Evolutionary conservation across 179 eudicot species (phyloP), one percentile per base, ranked within the genome.

Genomic region (Silene noctiflora): DNA sequence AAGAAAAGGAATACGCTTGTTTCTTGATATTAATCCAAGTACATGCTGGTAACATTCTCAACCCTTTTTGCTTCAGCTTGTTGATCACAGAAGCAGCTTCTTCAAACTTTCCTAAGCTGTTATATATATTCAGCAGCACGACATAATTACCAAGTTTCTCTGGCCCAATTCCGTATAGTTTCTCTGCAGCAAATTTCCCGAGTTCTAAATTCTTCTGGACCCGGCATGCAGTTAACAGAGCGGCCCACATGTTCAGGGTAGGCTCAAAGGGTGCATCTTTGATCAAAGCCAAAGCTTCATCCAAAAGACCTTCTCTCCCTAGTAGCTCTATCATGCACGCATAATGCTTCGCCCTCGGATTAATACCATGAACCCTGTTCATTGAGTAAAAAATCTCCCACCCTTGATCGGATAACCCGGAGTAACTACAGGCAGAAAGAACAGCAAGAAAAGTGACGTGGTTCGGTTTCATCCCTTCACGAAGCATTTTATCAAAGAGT

Each of bases 281-380:
- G 61, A 93, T 85, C 73, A 91, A 84, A 58, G 85, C 88, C 79
- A 89, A 78, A 74, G 96, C 97, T 84, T 93, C 92, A 78, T 93
- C 90, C 31, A 93, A 74, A 69, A 69, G 88, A 75, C 96, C 96
- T 77, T 91, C 88, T 75, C 90, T 86, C 31, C 97, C 96, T 79
- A 91, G 73, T 75, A 93, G 82, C 33, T 93, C 97, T 48, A 93
- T 85, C 96, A 93, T 89, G 79, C 97, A 93, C 0, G 96, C 90
- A 70, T 88, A 93, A 79, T 93, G 97, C 97, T 89, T 93, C 72
- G 97, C 91, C 42, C 97, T 84, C 6, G 97, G 97, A 80, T 89
- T 86, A 53, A 93, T 71, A n/a, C 76, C 81, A 72, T 88, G 78
- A 35, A 75, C 86, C 14, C 79, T 83, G 68, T 77, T 81, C 97